Percentiles rank a stretch among this genome's conserved stretches.
These are phyloP conservation scores for Sphagnum magellanicum DNA, from an alignment of 228 moss, liverwort and hornwort genomes.

Conservation along the genomic window DNA sequence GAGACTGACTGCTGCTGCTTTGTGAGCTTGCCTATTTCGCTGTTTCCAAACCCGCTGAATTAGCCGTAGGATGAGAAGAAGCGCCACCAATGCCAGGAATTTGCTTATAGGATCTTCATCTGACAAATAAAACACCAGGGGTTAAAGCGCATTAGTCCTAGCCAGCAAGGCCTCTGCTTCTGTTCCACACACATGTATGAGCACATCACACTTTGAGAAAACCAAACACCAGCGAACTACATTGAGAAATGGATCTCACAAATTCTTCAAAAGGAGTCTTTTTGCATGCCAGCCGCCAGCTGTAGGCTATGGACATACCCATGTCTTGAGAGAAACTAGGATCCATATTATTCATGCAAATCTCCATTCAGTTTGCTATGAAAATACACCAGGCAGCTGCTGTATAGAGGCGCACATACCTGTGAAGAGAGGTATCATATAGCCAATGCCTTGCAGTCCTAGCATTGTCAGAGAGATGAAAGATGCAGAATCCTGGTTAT, in stretches of 20 bases:
- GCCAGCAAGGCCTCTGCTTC: constrained; percentile 30
- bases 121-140: constrained; percentile 10
- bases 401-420: constrained; percentile 1
- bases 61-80: constrained; percentile 32
- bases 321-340: neutral
- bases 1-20: constrained; percentile 8
- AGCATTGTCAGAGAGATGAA: constrained; percentile 48
- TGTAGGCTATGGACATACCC: neutral
- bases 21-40: constrained; percentile 1
- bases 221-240: neutral
- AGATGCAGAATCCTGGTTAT: constrained; percentile 23
- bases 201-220: neutral
- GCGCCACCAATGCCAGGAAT: constrained; percentile 33
- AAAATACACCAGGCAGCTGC: too few relatives aligned
- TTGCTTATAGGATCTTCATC: constrained; percentile 25
- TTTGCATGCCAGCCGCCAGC: neutral
- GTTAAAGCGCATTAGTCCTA: constrained; percentile 13
- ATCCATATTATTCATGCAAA: neutral
- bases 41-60: constrained; percentile 44
- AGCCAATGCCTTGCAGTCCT: constrained; percentile 32
- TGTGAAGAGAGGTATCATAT: constrained; percentile 36
- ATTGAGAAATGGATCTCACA: neutral
- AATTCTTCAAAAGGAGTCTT: neutral
- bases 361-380: too few relatives aligned
- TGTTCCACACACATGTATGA: neutral